Evolutionary conservation across 139 green algal species (phyloP), one percentile per base, ranked within the genome.

Genomic region (Coccomyxa sp.): DNA sequence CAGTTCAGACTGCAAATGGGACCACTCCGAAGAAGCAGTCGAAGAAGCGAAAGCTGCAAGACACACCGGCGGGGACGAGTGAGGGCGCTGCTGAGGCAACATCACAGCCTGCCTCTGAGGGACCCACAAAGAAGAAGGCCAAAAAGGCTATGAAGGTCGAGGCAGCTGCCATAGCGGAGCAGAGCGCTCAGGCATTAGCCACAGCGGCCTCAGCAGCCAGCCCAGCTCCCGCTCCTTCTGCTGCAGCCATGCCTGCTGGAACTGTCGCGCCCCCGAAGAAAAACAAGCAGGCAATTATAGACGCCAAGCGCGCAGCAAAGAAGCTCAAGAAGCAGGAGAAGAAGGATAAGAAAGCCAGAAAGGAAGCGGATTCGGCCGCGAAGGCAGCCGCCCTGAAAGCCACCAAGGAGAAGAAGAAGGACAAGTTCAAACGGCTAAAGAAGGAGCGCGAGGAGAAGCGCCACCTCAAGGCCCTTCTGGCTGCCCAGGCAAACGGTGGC

Each of bases 91-190:
- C 38, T 7, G 38, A 51, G 38, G 38, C 38, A 51, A 51, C 38
- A 51, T 3, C 3, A 51, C 38, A 51, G 38, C 38, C 38, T 51
- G 21, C 63, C 4, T 71, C 18, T 71, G 4, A 71, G 63, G 18
- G 63, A 71, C 18, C 63, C 63, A 9, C 9, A 3, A 77, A 38
- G 76, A 80, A 80, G 15, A 80, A 80, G 76, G 76, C 76, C 31
- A 80, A 80, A 32, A 80, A 80, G 30, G 31, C 30, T 32, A 80
- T 82, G 74, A 83, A 86, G 58, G 78, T 88, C 38, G 59, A 85
- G 66, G 75, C 81, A 66, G 67, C 71, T 66, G 81, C 79, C 30
- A 30, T 15, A 80, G 31, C 13, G 58, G 76, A 63, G 4, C 23
- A 63, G 76, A 30, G 12, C 28, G 57, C 1, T 3, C 23, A 15